Conservation (phyloP, 345 rosid genomes). For the Pistacia vera region DNA sequence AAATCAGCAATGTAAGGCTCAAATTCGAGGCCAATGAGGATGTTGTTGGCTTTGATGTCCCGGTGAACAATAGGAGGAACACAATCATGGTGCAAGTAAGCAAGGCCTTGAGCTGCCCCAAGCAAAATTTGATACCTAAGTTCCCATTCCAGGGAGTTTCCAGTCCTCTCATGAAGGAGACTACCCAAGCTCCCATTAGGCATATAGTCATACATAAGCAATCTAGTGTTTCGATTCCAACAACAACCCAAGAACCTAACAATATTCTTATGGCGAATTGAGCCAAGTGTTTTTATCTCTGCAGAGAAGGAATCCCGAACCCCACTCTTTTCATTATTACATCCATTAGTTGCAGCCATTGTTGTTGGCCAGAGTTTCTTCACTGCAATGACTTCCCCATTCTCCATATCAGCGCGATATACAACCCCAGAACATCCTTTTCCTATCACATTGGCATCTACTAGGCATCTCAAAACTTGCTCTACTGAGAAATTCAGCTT, state of each 20-base stretch:
- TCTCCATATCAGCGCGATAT: conserved; percentile 86
- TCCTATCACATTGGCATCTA: conserved; percentile 83
- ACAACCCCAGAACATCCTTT: conserved; percentile 94
- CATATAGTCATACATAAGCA: conserved; percentile 95
- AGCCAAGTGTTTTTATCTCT: conserved; percentile 86
- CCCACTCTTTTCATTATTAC: conserved; percentile 47
- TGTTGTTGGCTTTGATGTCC: conserved; percentile 92
- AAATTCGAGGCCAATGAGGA: conserved; percentile 82
- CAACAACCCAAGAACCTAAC: conserved; percentile 93
- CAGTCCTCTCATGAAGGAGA: conserved; percentile 81
- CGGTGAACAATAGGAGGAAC: conserved; percentile 93
- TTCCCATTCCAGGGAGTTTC: conserved; percentile 81
- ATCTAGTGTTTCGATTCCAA: conserved; percentile 77
- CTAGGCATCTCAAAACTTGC: conserved; percentile 74
- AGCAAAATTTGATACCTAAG: conserved; percentile 81
- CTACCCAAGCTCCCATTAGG: conserved; percentile 93
- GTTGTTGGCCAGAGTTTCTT: conserved; percentile 91
- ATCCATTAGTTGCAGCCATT: conserved; percentile 39
- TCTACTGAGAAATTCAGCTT: conserved; percentile 89
- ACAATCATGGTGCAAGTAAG: conserved; percentile 96
- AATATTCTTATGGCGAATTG: conserved; percentile 93
- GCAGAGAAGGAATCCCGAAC: conserved; percentile 95
- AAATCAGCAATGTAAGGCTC: conserved; percentile 99
- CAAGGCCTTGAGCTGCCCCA: conserved; percentile 90
- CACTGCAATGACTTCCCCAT: conserved; percentile 86